phyloP scores from a whole-genome alignment of 2,329 filamentous ascomycete genomes.

The Sarocladium oryzae region DNA sequence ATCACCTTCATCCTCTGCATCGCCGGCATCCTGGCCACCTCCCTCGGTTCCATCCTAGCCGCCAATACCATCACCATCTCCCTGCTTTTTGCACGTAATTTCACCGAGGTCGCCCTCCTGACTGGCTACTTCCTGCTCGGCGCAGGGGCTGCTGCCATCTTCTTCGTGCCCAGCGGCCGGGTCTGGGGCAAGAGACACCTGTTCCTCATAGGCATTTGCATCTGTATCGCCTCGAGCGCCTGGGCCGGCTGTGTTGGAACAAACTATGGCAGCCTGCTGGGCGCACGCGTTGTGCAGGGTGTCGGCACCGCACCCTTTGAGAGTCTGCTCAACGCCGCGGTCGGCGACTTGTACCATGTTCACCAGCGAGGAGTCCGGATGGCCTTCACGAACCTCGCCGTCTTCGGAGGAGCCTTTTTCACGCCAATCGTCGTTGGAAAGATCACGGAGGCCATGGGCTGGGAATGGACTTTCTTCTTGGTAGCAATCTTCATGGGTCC shows the following conservation, averaged over 20 bases:
- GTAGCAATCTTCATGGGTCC: conserved; percentile 74
- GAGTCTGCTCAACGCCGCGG: conserved; percentile 78
- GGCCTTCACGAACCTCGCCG: conserved; percentile 62
- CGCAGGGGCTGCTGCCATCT: conserved; percentile 70
- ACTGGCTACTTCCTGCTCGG: conserved; percentile 86
- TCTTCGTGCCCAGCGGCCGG: conserved; percentile 81
- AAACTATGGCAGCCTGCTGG: conserved; percentile 67
- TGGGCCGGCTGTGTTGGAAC: conserved; percentile 69
- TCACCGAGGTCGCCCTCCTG: conserved; percentile 72
- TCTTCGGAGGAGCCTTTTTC: conserved; percentile 52
- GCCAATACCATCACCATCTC: conserved; percentile 78
- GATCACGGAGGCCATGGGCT: conserved; percentile 70
- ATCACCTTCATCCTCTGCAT: conserved; percentile 75
- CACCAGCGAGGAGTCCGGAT: conserved; percentile 79
- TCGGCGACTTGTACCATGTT: conserved; percentile 87
- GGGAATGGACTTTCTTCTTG: conserved; percentile 84
- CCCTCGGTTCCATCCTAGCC: conserved; percentile 78
- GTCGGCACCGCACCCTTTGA: conserved; percentile 85
- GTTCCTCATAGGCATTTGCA: conserved; percentile 69
- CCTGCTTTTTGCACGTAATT: conserved; percentile 55
- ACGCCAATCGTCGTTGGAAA: conserved; percentile 89
- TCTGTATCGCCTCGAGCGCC: conserved; percentile 66
- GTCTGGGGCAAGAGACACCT: conserved; percentile 91
- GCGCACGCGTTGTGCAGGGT: conserved; percentile 78
- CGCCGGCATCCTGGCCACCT: conserved; percentile 75